phyloP scores from a whole-genome alignment of 1,139 yeast genomes.

The Saccharomyces hybrid region DNA sequence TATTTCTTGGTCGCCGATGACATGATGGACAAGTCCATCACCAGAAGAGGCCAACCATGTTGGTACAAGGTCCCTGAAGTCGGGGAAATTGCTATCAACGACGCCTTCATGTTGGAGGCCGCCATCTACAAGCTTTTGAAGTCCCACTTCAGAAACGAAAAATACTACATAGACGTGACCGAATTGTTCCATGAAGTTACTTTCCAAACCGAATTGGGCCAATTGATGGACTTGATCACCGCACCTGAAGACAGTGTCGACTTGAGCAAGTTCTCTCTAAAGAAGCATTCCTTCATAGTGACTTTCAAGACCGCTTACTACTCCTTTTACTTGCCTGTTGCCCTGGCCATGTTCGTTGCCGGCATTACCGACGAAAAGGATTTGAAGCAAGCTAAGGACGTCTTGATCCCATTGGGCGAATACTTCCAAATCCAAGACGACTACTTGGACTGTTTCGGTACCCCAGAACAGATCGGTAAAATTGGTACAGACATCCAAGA shows the following conservation, averaged over 20 bases:
- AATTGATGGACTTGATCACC: constrained; percentile 86
- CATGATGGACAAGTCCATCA: constrained; percentile 94
- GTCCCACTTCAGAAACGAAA: constrained; percentile 74
- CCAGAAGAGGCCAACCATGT: constrained; percentile 98
- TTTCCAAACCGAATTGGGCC: constrained; percentile 96
- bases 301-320: constrained; percentile 96
- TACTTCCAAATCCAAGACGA: constrained; percentile 99
- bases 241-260: constrained; percentile 96
- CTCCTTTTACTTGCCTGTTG: constrained; percentile 95
- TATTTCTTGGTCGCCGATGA: constrained; percentile 96
- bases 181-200: constrained; percentile 94
- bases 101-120: constrained; percentile 93
- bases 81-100: constrained; percentile 92
- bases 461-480: constrained; percentile 95
- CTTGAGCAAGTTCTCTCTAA: constrained; percentile 74
- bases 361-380: constrained; percentile 66
- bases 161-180: constrained; percentile 80
- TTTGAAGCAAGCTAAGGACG: constrained; percentile 79
- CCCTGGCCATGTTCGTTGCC: constrained; percentile 89
- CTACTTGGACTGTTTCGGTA: constrained; percentile 93
- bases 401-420: constrained; percentile 92
- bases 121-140: constrained; percentile 85
- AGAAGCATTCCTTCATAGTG: constrained; percentile 90
- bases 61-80: constrained; percentile 84
- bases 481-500: constrained; percentile 98